Base-by-base conservation (phyloP, 768 basidiomycete genomes). In the Boletus tomentosulus region DNA sequence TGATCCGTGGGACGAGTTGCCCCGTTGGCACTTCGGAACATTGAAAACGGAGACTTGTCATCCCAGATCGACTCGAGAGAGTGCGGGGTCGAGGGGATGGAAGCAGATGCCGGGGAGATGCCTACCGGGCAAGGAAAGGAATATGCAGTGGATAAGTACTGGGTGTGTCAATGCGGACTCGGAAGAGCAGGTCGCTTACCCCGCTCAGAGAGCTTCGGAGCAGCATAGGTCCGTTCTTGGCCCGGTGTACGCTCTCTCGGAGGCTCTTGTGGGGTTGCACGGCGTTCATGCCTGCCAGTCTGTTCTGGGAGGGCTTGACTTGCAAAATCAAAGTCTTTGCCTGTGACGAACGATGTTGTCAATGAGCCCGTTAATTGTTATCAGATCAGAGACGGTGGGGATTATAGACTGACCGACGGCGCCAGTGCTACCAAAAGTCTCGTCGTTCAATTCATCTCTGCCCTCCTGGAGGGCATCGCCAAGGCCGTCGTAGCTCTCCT, bases 391-490 rank as follows among this genome's bases (percentile, higher is more conserved):
- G 33, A 37, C 9, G 31, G 15, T 53, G 46, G 3, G 33, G n/a
- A 30, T 11, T 35, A 19, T 16, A 48, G 51, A 73, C 87, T 78
- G 67, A 94, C 94, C 92, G 54, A 96, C 81, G 58, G 66, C 72
- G 33, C 78, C 85, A 47, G 74, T 59, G 38, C 73, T 80, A 30
- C 95, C 97, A 73, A 99, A 99, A 3, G 97, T 99, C 76, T 96
- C 93, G 71, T 96, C 92, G 72, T 99, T 98, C 62, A 95, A 68
- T 61, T 95, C 94, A 76, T 98, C 94, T 53, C 85, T 85, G 39
- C 86, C 87, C 71, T 98, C 96, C 62, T 87, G 84, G 50, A 98
- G 79, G 47, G 84, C 84, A 71, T 92, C 87, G 49, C 88, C 93
- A 27, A 96, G 82, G 38, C 89, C 92, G 69, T 96, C 91, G 66